Base-by-base conservation (phyloP, 345 rosid species). In the Excoecaria agallocha region DNA sequence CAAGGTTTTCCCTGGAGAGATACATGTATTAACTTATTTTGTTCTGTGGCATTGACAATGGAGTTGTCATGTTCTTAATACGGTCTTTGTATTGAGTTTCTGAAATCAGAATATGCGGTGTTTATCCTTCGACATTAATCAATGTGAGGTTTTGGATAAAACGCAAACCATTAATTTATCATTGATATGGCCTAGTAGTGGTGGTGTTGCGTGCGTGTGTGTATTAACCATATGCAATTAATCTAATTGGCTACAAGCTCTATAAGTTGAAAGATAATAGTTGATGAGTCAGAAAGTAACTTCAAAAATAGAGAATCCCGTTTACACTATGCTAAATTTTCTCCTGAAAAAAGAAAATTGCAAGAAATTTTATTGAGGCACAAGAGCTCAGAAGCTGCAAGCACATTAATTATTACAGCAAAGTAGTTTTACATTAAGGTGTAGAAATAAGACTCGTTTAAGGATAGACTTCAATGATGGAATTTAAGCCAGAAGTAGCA, bases 391-490 rank as follows among this genome's bases (percentile, higher is more conserved):
- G 48, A 43, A 43, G 48, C n/a, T 55, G 59, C 59, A 55, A 20
- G n/a, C 59, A n/a, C 59, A 55, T 55, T 15, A 19, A 19, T 55
- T 55, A 55, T 19, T 55, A 19, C 59, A 55, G 25, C 24, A 55
- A 43, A 43, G 48, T 43, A 41, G 8, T 41, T 41, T 41, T 4
- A 5, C 6, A 41, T 8, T 4, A 8, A 41, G 8, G 8, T 1
- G 3, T 41, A 4, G 0, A 4, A 41, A 41, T 4, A 41, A 4
- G 45, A 57, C 12, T 22, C 62, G 2, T 12, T 22, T 75, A 78
- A 15, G 81, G 75, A 69, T 73, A 73, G 38, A 74, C 67, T 51
- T 74, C 74, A 62, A 78, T 69, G 6, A 78, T 61, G 49, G 77
- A 69, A 35, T 62, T 51, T 25, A 78, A 22, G 6, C 81, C 81